phyloP scores from a whole-genome alignment of 2,329 filamentous ascomycete species.

The Paramyrothecium sp. region DNA sequence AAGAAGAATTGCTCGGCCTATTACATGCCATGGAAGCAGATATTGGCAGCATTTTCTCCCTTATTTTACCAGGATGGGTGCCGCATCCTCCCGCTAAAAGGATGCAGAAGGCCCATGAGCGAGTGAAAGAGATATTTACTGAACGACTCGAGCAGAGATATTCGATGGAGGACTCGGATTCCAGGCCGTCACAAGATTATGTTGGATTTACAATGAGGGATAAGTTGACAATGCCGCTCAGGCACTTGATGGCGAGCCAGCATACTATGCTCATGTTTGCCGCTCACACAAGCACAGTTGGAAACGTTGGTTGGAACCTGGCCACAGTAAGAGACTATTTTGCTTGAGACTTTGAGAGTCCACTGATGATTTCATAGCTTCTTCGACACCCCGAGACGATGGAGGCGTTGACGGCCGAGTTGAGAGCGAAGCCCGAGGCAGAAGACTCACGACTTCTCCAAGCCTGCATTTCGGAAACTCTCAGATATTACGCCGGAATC shows the following conservation, averaged over 20 bases:
- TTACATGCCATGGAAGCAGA: conserved; percentile 11
- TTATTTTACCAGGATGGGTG: conserved; percentile 12
- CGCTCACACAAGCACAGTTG: conserved; percentile 11
- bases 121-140: conserved; percentile 13
- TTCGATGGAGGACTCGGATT: neutral
- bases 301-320: conserved; percentile 12
- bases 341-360: neutral
- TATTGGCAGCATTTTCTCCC: conserved; percentile 6
- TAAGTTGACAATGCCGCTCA: conserved; percentile 8
- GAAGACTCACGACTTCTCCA: conserved; percentile 9
- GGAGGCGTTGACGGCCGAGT: conserved; percentile 10
- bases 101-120: conserved; percentile 8
- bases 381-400: conserved; percentile 13
- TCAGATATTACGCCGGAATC: conserved; percentile 11
- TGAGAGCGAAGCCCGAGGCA: conserved; percentile 5
- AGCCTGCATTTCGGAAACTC: conserved; percentile 16
- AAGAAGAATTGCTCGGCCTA: conserved; percentile 10
- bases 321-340: conserved; percentile 8
- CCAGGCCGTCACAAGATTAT: conserved; percentile 10
- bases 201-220: conserved; percentile 13
- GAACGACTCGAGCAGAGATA: conserved; percentile 11
- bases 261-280: conserved; percentile 15
- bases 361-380: conserved; percentile 6
- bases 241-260: conserved; percentile 8
- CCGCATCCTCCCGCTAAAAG: conserved; percentile 10